Evolutionary conservation across 2,329 filamentous ascomycete species (phyloP), one percentile per base, ranked within the genome.

Genomic region (Colletotrichum tabaci): DNA sequence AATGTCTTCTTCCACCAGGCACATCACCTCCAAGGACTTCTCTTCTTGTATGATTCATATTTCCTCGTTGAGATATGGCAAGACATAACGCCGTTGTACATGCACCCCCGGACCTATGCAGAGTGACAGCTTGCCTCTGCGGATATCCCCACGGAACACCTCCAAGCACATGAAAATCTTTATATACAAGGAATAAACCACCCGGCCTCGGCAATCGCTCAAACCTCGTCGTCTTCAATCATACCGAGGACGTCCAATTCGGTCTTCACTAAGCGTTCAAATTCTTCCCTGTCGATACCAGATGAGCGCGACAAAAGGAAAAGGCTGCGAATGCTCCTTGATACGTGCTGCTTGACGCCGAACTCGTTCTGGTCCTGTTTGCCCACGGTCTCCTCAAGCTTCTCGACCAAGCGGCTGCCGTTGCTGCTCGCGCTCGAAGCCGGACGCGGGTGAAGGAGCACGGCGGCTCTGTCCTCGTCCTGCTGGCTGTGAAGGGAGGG

Each of bases 341-440:
- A 91, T 55, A 96, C 90, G 81, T 96, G 93, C 81, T 95, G 92
- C 80, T 93, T 93, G 66, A 96, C 89, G 16, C 91, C 93, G 66
- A 92, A 88, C 81, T 95, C 92, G 66, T 86, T 89, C 76, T 91
- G 88, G 71, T 90, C 89, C 75, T 88, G 87, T 74, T 84, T 85
- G 49, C 84, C 86, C 2, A 88, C 89, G 18, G 83, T 84, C 60
- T 87, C 86, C 75, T 91, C 89, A 38, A 91, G 85, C 76, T 86
- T 89, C 71, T 92, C 91, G 3, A 94, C 87, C 7, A 90, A 85
- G 63, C 84, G 80, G 16, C 85, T 88, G 77, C 83, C 87, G 83
- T 84, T 86, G 74, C 88, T 87, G 79, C 88, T 85, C 61, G 89
- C 84, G 77, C 87, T 89, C 18, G 89, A 91, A 52, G 84, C 85